A percentile compares a stretch with the other conserved stretches of the same genome.
Evolutionary conservation across 2,329 filamentous ascomycete genomes (phyloP).

Genomic region (Verticillium dahliae): DNA sequence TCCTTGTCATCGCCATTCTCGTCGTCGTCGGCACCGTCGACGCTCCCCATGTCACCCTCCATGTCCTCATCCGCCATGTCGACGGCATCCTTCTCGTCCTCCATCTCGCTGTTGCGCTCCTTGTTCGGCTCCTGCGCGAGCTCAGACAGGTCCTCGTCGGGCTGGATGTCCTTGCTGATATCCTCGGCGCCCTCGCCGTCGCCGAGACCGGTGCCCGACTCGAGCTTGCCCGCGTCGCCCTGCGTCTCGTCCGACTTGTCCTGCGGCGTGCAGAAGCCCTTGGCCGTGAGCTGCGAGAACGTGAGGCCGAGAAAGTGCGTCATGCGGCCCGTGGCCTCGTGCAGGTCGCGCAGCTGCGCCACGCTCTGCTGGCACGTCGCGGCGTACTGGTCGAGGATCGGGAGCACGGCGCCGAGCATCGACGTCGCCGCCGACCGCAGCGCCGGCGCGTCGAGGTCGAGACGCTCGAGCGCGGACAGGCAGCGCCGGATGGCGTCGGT

Average conservation of each 20-base stretch:
- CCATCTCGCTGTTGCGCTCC: slow-evolving; percentile 58
- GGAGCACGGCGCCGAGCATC: slow-evolving; percentile 55
- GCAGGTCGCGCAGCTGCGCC: slow-evolving; percentile 53
- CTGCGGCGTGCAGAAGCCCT: slow-evolving; percentile 87
- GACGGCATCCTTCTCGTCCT: slow-evolving; percentile 79
- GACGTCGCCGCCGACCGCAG: slow-evolving; percentile 42
- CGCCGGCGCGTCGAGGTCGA: slow-evolving; percentile 33
- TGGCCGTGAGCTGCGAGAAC: slow-evolving; percentile 70
- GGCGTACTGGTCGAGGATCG: slow-evolving; percentile 70
- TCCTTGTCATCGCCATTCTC: slow-evolving; percentile 52
- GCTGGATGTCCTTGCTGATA: slow-evolving; percentile 92
- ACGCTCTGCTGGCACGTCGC: slow-evolving; percentile 54
- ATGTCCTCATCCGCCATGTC: slow-evolving; percentile 90
- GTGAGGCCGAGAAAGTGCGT: slow-evolving; percentile 68
- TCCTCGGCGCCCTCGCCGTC: slow-evolving; percentile 94
- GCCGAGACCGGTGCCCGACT: slow-evolving; percentile 87
- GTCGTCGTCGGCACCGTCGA: slow-evolving; percentile 56
- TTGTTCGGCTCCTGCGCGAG: slow-evolving; percentile 78
- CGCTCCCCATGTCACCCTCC: slow-evolving; percentile 71
- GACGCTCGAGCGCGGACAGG: slow-evolving; percentile 14
- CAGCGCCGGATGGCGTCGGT: slow-evolving; percentile 6
- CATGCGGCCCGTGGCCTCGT: slow-evolving; percentile 66
- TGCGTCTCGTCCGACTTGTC: slow-evolving; percentile 70
- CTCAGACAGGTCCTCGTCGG: slow-evolving; percentile 89
- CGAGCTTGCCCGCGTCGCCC: slow-evolving; percentile 69